Percentiles rank a stretch among this genome's conserved stretches.
phyloP scores from a whole-genome alignment of 2,329 filamentous ascomycete species.

The Teratosphaeria epicoccoides region DNA sequence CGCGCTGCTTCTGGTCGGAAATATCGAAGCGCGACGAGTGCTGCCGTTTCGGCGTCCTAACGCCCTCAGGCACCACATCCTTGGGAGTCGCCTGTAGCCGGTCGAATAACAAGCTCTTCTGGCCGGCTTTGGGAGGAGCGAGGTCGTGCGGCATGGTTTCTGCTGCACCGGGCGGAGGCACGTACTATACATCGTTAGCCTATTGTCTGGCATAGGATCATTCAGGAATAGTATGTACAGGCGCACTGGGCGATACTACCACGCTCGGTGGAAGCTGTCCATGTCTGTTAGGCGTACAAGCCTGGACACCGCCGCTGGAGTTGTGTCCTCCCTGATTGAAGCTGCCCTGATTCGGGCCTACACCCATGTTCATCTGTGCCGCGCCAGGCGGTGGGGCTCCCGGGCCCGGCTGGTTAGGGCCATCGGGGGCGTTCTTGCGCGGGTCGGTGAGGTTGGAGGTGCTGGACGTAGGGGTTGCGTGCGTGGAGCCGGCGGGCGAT shows the following conservation, averaged over 20 bases:
- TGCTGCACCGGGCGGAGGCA: conserved; percentile 81
- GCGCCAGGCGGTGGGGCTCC: conserved; percentile 22
- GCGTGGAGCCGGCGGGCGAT: conserved; percentile 50
- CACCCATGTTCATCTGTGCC: conserved; percentile 12
- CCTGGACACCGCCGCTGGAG: conserved; percentile 3
- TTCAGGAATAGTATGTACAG: conserved; percentile 42
- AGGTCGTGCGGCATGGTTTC: conserved; percentile 98
- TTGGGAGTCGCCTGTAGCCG: conserved; percentile 87
- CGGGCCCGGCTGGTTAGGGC: conserved; percentile 36
- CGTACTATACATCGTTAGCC: conserved; percentile 49
- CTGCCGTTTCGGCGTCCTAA: conserved; percentile 90
- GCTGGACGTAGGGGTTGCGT: conserved; percentile 75
- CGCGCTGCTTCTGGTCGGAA: conserved; percentile 75
- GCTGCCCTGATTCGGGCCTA: conserved; percentile 8
- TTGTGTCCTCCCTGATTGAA: conserved; percentile 11
- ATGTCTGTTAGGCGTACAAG: conserved; percentile 20
- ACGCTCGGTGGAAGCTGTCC: conserved; percentile 55
- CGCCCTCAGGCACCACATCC: conserved; percentile 79
- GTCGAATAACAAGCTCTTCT: conserved; percentile 78
- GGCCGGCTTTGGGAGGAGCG: conserved; percentile 80
- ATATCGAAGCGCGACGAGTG: conserved; percentile 97
- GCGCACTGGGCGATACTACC: conserved; percentile 87
- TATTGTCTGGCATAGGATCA: conserved; percentile 1
- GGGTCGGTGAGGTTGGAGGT: conserved; percentile 76
- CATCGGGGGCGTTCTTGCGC: conserved; percentile 62